Percentiles rank a stretch among this genome's conserved stretches.
Conservation (phyloP, 2,329 filamentous ascomycete genomes). For the Calonectria fujianensis region DNA sequence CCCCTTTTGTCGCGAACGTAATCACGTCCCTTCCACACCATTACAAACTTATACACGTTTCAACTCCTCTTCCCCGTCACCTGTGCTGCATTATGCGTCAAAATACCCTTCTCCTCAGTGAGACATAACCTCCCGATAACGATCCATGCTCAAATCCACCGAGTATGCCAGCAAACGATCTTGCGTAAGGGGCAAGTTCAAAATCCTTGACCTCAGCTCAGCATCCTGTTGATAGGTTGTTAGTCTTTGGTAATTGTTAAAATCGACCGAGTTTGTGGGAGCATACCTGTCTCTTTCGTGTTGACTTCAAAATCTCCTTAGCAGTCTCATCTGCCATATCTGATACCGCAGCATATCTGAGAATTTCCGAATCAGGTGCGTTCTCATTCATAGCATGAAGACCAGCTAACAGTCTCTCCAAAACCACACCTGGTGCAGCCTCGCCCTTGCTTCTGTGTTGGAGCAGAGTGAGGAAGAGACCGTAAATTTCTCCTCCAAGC, state of each 20-base stretch:
- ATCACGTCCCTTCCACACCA: slow-evolving; percentile 43
- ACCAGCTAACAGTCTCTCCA: slow-evolving; percentile 75
- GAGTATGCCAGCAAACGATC: slow-evolving; percentile 83
- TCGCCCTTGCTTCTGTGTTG: slow-evolving; percentile 65
- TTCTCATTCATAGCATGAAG: slow-evolving; percentile 73
- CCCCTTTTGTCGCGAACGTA: slow-evolving; percentile 28
- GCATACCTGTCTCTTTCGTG: slow-evolving; percentile 75
- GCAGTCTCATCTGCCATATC: slow-evolving; percentile 88
- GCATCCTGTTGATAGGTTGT: slow-evolving; percentile 57
- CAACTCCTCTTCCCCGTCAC: slow-evolving; percentile 8
- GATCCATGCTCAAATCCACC: slow-evolving; percentile 80
- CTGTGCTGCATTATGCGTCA: slow-evolving; percentile 27
- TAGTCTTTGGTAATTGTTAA: slow-evolving; percentile 38
- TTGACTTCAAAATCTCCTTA: slow-evolving; percentile 74
- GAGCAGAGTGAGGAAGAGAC: slow-evolving; percentile 74
- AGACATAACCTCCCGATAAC: slow-evolving; percentile 80
- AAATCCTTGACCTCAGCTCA: slow-evolving; percentile 65
- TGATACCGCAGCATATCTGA: slow-evolving; percentile 80
- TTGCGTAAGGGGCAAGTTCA: slow-evolving; percentile 81
- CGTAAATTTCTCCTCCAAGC: slow-evolving; percentile 87
- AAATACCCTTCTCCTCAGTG: slow-evolving; percentile 53
- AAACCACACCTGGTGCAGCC: slow-evolving; percentile 64
- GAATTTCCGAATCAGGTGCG: slow-evolving; percentile 69
- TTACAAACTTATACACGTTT: slow-evolving; percentile 42
- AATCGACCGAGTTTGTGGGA: neutral